Percentiles rank a stretch among this genome's conserved stretches.
These are phyloP conservation scores for Lentithecium fluviatile DNA, from an alignment of 495 filamentous ascomycete species.

Conservation along the genomic window DNA sequence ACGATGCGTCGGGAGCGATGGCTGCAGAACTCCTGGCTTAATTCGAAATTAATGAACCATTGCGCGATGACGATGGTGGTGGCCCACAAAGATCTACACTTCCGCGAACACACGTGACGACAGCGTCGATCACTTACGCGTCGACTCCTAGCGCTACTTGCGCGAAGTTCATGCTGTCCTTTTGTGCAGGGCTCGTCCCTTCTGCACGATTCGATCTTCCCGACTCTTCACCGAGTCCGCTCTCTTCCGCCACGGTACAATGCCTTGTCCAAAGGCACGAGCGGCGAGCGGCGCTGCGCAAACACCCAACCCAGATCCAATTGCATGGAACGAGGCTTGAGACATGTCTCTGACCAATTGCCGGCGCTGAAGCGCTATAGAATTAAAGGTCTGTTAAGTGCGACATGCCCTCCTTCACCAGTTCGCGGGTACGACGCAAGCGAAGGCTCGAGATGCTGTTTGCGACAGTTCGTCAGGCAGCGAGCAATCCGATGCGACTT, in stretches of 20 bases:
- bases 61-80: conserved; percentile 21
- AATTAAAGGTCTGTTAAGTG: conserved; percentile 29
- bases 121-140: background rate
- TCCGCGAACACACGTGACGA: conserved; percentile 24
- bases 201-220: too few species aligned
- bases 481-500: conserved; percentile 29
- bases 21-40: conserved; percentile 30
- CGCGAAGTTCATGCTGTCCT: too few species aligned
- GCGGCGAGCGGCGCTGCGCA: background rate
- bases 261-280: background rate
- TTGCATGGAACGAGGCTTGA: conserved; percentile 25
- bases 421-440: conserved; percentile 17
- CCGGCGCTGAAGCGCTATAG: conserved; percentile 2
- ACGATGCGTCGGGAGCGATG: background rate
- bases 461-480: conserved; percentile 4
- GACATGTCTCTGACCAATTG: conserved; percentile 28
- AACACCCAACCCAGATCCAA: conserved; percentile 12
- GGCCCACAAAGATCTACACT: background rate
- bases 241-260: background rate
- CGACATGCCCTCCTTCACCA: conserved; percentile 25
- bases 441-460: conserved; percentile 26
- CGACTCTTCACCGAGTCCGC: too few species aligned
- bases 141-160: background rate
- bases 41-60: conserved; percentile 6
- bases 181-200: too few species aligned